phyloP scores from a whole-genome alignment of 768 basidiomycete genomes.

The Panus rudis region DNA sequence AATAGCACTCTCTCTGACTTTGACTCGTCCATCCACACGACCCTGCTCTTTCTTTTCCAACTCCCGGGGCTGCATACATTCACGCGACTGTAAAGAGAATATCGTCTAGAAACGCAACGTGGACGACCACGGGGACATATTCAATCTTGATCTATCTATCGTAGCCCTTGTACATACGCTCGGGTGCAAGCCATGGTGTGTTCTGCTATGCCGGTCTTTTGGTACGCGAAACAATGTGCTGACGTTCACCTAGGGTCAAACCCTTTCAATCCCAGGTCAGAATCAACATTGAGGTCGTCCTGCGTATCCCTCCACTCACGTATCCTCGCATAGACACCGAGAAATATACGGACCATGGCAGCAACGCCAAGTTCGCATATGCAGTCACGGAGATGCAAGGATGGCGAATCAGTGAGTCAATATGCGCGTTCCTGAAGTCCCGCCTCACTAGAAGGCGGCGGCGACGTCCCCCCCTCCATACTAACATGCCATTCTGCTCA shows the following conservation, averaged over 20 bases:
- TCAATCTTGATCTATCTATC: too few species aligned
- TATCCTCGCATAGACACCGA: conserved; percentile 54
- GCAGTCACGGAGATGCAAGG: conserved; percentile 97
- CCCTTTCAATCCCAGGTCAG: conserved; percentile 23
- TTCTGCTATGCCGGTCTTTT: not conserved
- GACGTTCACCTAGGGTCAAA: conserved; percentile 23
- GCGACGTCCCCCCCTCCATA: not conserved
- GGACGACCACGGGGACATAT: too few species aligned
- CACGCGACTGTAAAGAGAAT: too few species aligned
- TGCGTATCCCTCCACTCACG: not conserved
- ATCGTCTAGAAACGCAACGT: too few species aligned
- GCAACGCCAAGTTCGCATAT: conserved; percentile 64
- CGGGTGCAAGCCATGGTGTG: conserved; percentile 5
- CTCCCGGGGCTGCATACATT: too few species aligned
- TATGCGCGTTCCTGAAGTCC: not conserved
- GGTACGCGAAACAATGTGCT: not conserved
- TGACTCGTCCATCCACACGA: too few species aligned
- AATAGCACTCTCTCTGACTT: too few species aligned
- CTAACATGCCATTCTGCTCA: conserved; percentile 13
- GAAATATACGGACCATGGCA: conserved; percentile 72
- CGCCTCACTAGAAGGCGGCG: not conserved
- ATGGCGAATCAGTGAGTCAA: conserved; percentile 89
- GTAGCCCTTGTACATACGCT: conserved; percentile 4
- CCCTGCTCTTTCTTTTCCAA: too few species aligned
- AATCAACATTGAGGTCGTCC: not conserved